Evolutionary conservation across 495 filamentous ascomycete genomes (phyloP).

Genomic region (Penicillium cosmopolitanum): DNA sequence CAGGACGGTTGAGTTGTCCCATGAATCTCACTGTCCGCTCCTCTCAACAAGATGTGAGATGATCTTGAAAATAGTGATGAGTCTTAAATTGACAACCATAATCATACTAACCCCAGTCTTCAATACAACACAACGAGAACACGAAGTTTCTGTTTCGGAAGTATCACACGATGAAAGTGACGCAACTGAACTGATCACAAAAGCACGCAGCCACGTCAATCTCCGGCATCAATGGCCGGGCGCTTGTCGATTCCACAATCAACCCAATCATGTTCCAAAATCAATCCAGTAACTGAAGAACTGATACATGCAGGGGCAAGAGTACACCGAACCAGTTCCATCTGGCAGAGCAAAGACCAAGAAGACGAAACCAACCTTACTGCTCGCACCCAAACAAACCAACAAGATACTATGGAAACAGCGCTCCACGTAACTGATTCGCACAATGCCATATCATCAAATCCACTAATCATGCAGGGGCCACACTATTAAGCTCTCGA

Average conservation of each 20-base stretch:
- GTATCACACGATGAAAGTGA: too few relatives aligned
- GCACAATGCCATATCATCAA: neutral
- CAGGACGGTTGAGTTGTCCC: too few relatives aligned
- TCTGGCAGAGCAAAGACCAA: neutral
- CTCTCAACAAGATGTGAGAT: too few relatives aligned
- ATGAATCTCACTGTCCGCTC: too few relatives aligned
- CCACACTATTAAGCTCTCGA: constrained; percentile 15
- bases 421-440: constrained; percentile 16
- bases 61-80: too few relatives aligned
- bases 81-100: too few relatives aligned
- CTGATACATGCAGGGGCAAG: neutral
- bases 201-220: neutral
- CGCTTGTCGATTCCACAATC: neutral
- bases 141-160: too few relatives aligned
- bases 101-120: too few relatives aligned
- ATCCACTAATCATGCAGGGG: constrained; percentile 31
- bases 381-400: neutral
- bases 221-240: neutral
- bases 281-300: neutral
- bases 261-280: too few relatives aligned
- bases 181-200: too few relatives aligned
- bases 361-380: neutral
- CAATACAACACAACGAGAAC: too few relatives aligned
- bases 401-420: neutral
- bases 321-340: neutral